Evolutionary conservation across 805 yeast genomes (phyloP).

Genomic region (Teunomyces panamensis): DNA sequence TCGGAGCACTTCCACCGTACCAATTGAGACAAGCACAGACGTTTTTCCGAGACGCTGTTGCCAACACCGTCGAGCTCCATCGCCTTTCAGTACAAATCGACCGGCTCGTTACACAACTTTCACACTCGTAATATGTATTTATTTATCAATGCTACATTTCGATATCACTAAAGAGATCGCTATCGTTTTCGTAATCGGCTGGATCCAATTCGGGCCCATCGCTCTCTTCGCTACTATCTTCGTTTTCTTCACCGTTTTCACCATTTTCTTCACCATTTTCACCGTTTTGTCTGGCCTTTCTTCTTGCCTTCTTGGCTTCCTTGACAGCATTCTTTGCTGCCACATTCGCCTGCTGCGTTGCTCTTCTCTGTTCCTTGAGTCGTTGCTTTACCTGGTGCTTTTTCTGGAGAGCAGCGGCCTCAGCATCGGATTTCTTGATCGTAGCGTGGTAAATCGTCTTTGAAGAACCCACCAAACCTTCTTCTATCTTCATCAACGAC

Average conservation of each 20-base stretch:
- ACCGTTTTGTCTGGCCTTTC: conserved; percentile 47
- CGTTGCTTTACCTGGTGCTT: conserved; percentile 60
- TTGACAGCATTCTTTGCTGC: conserved; percentile 70
- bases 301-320: conserved; percentile 69
- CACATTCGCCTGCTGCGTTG: conserved; percentile 76
- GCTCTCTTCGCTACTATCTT: conserved; percentile 17
- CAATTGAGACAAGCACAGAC: conserved; percentile 19
- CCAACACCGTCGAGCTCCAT: conserved; percentile 17
- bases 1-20: conserved; percentile 22
- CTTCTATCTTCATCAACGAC: conserved; percentile 81
- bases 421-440: conserved; percentile 60
- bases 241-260: conserved; percentile 21
- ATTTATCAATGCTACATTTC: conserved; percentile 4
- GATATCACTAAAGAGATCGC: conserved; percentile 43
- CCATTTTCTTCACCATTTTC: conserved; percentile 25
- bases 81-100: conserved; percentile 20
- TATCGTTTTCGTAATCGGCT: conserved; percentile 49
- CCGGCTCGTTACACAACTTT: conserved; percentile 14
- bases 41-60: conserved; percentile 14
- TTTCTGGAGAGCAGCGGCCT: conserved; percentile 60
- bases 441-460: conserved; percentile 81
- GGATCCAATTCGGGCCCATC: conserved; percentile 39
- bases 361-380: conserved; percentile 68
- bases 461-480: conserved; percentile 79
- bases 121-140: background rate